Percentiles rank a stretch among this genome's conserved stretches.
Conservation (phyloP, 192 early-diverging fungal species). For the Chytriomyces hyalinus region DNA sequence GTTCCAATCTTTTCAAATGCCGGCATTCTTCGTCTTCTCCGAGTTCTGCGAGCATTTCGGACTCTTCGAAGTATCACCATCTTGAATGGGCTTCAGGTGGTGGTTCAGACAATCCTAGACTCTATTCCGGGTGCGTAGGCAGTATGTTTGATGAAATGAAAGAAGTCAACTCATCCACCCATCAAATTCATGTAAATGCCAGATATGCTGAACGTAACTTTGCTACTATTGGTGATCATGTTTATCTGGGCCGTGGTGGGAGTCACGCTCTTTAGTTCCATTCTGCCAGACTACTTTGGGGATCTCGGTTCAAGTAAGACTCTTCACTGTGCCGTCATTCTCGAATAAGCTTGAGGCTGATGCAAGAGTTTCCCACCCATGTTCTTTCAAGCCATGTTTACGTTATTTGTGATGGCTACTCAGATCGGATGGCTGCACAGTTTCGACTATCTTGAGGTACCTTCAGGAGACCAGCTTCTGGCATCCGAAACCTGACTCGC, state of each 20-base stretch:
- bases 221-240: conserved; percentile 46
- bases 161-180: not conserved
- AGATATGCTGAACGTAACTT: conserved; percentile 52
- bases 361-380: not conserved
- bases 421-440: conserved; percentile 50
- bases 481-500: not conserved
- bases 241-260: conserved; percentile 51
- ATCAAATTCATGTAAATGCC: not conserved
- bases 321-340: not conserved
- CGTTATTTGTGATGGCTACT: conserved; percentile 44
- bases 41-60: conserved; percentile 42
- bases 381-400: conserved; percentile 37
- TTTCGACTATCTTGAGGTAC: conserved; percentile 38
- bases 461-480: not conserved
- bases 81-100: conserved; percentile 45
- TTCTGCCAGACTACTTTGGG: conserved; percentile 35
- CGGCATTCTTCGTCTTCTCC: conserved; percentile 39
- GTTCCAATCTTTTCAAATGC: conserved; percentile 16
- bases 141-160: not conserved
- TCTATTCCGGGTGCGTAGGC: conserved; percentile 34
- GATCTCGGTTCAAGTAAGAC: conserved; percentile 34
- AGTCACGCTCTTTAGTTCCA: conserved; percentile 45
- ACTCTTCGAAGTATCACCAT: conserved; percentile 32
- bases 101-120: conserved; percentile 44
- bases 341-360: not conserved